Conservation (phyloP, 768 basidiomycete genomes). For the Clitopilus hobsonii region DNA sequence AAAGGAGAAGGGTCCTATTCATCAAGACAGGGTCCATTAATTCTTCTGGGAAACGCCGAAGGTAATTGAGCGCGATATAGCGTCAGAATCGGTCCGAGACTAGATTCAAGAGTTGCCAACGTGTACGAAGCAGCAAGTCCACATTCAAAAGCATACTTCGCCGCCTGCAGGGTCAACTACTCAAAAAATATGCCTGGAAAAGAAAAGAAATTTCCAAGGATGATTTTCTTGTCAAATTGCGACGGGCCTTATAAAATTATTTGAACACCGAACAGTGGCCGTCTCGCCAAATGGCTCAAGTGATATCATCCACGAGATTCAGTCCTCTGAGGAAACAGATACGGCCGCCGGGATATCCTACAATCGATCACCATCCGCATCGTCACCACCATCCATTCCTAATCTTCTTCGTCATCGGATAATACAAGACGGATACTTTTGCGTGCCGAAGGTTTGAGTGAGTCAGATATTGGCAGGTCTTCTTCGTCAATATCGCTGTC, state of each 20-base stretch:
- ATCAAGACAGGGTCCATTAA: no score
- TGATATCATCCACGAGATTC: no score
- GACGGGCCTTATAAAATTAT: neutral
- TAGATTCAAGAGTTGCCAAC: no score
- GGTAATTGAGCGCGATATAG: neutral
- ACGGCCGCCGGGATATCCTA: neutral
- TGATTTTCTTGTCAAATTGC: neutral
- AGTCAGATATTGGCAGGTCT: constrained; percentile 9
- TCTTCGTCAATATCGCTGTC: constrained; percentile 7
- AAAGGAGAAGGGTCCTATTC: no score
- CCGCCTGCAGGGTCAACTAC: neutral
- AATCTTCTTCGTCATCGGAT: constrained; percentile 27
- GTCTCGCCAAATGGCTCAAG: no score
- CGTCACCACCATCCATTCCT: neutral
- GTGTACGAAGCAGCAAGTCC: no score
- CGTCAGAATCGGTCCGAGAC: neutral
- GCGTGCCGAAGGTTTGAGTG: neutral
- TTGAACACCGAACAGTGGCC: neutral
- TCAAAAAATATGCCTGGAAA: neutral
- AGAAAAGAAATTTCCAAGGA: neutral
- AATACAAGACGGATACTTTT: constrained; percentile 22
- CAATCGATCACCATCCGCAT: constrained; percentile 2
- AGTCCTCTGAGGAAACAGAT: neutral
- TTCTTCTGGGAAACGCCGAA: neutral
- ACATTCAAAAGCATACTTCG: neutral